These are phyloP conservation scores for Blastobotrys peoriensis DNA, from an alignment of 805 yeast genomes.

Conservation along the genomic window DNA sequence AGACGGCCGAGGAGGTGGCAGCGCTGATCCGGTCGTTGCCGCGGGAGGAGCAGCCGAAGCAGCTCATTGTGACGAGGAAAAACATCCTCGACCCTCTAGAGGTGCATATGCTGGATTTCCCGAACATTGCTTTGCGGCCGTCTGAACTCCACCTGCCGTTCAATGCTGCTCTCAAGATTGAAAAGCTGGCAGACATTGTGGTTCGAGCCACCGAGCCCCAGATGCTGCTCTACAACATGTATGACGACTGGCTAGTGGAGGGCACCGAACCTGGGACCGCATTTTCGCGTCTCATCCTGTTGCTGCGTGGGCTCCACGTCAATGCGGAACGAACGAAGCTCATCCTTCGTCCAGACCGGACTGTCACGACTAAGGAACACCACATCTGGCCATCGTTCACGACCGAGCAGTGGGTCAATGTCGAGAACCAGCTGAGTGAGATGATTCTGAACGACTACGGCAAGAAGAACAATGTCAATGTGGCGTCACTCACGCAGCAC, in stretches of 20 bases:
- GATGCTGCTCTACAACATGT: slow-evolving; percentile 83
- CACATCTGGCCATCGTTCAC: slow-evolving; percentile 91
- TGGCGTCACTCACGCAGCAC: slow-evolving; percentile 81
- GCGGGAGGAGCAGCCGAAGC: slow-evolving; percentile 90
- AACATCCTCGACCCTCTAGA: slow-evolving; percentile 92
- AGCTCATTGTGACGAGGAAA: slow-evolving; percentile 80
- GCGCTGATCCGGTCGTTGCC: slow-evolving; percentile 86
- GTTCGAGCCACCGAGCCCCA: slow-evolving; percentile 86
- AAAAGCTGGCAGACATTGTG: slow-evolving; percentile 71
- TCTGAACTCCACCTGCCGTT: slow-evolving; percentile 89
- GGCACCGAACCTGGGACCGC: slow-evolving; percentile 78
- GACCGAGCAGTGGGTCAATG: slow-evolving; percentile 87
- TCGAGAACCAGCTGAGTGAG: slow-evolving; percentile 84
- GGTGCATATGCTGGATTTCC: slow-evolving; percentile 95
- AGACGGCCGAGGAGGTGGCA: slow-evolving; percentile 95
- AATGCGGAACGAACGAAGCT: slow-evolving; percentile 70
- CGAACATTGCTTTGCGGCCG: slow-evolving; percentile 81
- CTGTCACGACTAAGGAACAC: slow-evolving; percentile 62
- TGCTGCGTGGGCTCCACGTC: slow-evolving; percentile 77
- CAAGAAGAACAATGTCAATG: slow-evolving; percentile 75
- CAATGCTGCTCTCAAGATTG: slow-evolving; percentile 75
- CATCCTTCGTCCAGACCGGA: slow-evolving; percentile 68
- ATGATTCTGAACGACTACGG: slow-evolving; percentile 81
- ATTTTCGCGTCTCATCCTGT: slow-evolving; percentile 75
- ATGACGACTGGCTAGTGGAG: slow-evolving; percentile 80